These are phyloP conservation scores for Nakazawaea anatomiae DNA, from an alignment of 805 yeast genomes.

Conservation along the genomic window DNA sequence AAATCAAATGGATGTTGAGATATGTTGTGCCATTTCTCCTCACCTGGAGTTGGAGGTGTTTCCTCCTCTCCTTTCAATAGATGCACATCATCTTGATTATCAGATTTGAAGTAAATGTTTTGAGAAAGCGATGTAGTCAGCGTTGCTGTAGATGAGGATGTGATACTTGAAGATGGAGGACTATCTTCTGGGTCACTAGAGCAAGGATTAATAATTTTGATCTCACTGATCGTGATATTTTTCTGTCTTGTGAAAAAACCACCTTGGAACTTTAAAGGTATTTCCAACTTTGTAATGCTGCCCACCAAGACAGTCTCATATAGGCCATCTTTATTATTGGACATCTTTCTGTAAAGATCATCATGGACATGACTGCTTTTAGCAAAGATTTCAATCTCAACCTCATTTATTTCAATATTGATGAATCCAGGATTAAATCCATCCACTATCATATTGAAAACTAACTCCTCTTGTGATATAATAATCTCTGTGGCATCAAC, in stretches of 20 bases:
- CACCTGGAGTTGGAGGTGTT: slow-evolving; percentile 8
- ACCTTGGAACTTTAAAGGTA: slow-evolving; percentile 71
- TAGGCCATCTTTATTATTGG: slow-evolving; percentile 16
- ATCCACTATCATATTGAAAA: slow-evolving; percentile 70
- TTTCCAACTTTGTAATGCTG: slow-evolving; percentile 55
- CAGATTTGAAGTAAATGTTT: no score
- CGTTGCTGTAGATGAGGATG: neutral
- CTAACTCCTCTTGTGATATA: slow-evolving; percentile 77
- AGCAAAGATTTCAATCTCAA: slow-evolving; percentile 83
- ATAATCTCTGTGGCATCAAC: slow-evolving; percentile 61
- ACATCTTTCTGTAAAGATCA: slow-evolving; percentile 10
- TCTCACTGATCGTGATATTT: slow-evolving; percentile 57
- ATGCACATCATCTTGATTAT: neutral
- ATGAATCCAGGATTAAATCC: slow-evolving; percentile 88
- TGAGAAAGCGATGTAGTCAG: neutral
- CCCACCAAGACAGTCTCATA: slow-evolving; percentile 75
- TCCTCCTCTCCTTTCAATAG: neutral
- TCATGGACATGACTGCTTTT: slow-evolving; percentile 44
- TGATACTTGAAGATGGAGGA: slow-evolving; percentile 18
- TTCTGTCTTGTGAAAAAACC: slow-evolving; percentile 64
- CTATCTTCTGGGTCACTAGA: slow-evolving; percentile 19
- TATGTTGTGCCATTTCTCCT: slow-evolving; percentile 65
- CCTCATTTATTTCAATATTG: slow-evolving; percentile 53
- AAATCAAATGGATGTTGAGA: slow-evolving; percentile 80
- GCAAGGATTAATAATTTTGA: slow-evolving; percentile 74